Evolutionary conservation across 805 yeast genomes (phyloP).

Genomic region (Lipomyces kockii): DNA sequence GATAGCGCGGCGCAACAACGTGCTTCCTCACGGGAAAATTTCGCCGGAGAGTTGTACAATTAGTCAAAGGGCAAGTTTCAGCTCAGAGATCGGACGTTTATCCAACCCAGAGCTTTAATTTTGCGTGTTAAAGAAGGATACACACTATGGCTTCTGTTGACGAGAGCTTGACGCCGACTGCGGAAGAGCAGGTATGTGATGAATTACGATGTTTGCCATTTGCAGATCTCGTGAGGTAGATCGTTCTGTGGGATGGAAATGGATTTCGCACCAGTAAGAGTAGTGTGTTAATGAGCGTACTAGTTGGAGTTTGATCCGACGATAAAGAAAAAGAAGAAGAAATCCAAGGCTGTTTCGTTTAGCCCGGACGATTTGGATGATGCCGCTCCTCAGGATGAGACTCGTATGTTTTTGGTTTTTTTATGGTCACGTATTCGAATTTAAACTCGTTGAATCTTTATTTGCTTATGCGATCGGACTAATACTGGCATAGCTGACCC

Average conservation of each 20-base stretch:
- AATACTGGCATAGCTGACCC: slow-evolving; percentile 31
- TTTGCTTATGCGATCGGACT: background rate
- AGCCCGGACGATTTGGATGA: slow-evolving; percentile 24
- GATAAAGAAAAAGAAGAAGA: slow-evolving; percentile 47
- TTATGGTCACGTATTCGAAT: background rate
- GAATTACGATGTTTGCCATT: background rate
- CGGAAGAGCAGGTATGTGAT: slow-evolving; percentile 30
- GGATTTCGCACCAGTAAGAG: background rate
- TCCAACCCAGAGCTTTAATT: background rate
- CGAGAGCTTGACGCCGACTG: slow-evolving; percentile 27
- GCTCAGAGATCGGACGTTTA: background rate
- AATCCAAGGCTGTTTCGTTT: slow-evolving; percentile 39
- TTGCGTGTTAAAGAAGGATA: background rate
- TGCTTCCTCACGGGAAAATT: background rate
- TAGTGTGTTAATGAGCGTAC: background rate
- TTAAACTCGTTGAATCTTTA: background rate
- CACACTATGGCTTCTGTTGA: slow-evolving; percentile 31
- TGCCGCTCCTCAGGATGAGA: slow-evolving; percentile 18
- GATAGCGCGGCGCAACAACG: background rate
- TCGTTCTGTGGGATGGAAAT: background rate
- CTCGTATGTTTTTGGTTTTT: slow-evolving; percentile 19
- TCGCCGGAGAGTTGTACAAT: background rate
- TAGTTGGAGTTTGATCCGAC: slow-evolving; percentile 37
- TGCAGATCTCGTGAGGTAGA: background rate
- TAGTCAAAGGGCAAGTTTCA: background rate